phyloP scores from a whole-genome alignment of 202 grass and related monocot genomes.

The Cymbopogon flexuosus region DNA sequence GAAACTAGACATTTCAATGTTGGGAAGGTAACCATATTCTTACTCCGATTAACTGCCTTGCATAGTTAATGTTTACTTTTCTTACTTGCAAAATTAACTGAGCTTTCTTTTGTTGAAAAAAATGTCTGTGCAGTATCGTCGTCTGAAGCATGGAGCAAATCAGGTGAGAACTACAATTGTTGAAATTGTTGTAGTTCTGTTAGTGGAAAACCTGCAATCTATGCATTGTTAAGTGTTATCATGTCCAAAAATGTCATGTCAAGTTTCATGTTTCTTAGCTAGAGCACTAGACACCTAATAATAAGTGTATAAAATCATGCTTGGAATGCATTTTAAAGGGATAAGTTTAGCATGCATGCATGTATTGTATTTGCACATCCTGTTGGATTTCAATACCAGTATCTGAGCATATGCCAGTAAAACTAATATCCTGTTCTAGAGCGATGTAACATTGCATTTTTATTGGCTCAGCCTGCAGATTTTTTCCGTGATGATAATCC shows the following conservation, averaged over 20 bases:
- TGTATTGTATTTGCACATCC: not conserved
- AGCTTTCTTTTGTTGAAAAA: constrained; percentile 33
- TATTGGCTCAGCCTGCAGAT: constrained; percentile 64
- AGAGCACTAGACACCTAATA: not conserved
- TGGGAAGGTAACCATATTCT: constrained; percentile 72
- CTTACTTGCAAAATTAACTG: constrained; percentile 34
- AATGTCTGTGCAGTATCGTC: constrained; percentile 77
- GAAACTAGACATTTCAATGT: constrained; percentile 99
- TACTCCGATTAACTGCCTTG: constrained; percentile 8
- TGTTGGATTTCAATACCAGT: not conserved
- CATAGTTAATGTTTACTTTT: constrained; percentile 18
- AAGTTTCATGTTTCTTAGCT: constrained; percentile 4
- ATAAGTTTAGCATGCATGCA: not conserved
- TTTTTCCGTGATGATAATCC: constrained; percentile 95
- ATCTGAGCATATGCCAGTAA: constrained; percentile 15
- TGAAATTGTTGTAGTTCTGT: constrained; percentile 30
- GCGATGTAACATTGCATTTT: constrained; percentile 28
- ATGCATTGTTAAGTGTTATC: constrained; percentile 9
- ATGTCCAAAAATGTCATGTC: not conserved
- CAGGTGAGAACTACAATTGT: constrained; percentile 53
- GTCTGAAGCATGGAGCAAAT: constrained; percentile 95
- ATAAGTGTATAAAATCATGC: not conserved
- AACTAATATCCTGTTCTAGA: constrained; percentile 7
- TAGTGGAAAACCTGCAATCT: constrained; percentile 22
- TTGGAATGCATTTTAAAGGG: not conserved